Evolutionary conservation across 257 asterid species (phyloP), one percentile per base, ranked within the genome.

Genomic region (Salvia rosmarinus): DNA sequence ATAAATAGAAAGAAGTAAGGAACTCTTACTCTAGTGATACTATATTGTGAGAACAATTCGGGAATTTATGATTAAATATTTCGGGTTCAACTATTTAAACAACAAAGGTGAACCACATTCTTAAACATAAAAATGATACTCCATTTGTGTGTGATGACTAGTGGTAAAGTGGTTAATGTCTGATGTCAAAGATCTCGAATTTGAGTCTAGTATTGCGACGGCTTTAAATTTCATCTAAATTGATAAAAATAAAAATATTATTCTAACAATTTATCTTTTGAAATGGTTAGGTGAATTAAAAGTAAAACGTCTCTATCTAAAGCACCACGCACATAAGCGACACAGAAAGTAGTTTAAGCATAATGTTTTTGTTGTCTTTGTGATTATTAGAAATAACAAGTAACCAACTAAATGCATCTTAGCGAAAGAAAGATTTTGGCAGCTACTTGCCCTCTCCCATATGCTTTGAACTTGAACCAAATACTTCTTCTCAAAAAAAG

Each of bases 351-450:
- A 43, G 16, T 30, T 46, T 14, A 69, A 42, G 58, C 75, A 62
- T 39, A 62, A 63, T 42, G 73, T 44, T 59, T 65, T 55, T 65
- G 12, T 65, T 74, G 68, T 66, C 54, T 66, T 55, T 42, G 32
- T 30, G 37, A 73, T 73, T 64, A 55, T 73, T 64, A 44, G 10
- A 64, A 73, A 64, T 54, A 40, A 56, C 6, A 57, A 32, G 42
- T 32, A 51, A 64, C 43, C 44, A 66, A 66, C 73, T 66, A 46
- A 74, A 57, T 67, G 54, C 37, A 44, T 44, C 54, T 42, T 68
- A 32, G 59, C 50, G 61, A 75, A 60, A 68, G 80, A 75, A 68
- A 50, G 7, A 17, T 68, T 75, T 75, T 68, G 80, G 71, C 80
- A 61, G 71, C 59, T 75, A 75, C 64, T 39, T 74, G 35, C 30